phyloP scores from a whole-genome alignment of 257 asterid genomes.

The Linaria vulgaris region DNA sequence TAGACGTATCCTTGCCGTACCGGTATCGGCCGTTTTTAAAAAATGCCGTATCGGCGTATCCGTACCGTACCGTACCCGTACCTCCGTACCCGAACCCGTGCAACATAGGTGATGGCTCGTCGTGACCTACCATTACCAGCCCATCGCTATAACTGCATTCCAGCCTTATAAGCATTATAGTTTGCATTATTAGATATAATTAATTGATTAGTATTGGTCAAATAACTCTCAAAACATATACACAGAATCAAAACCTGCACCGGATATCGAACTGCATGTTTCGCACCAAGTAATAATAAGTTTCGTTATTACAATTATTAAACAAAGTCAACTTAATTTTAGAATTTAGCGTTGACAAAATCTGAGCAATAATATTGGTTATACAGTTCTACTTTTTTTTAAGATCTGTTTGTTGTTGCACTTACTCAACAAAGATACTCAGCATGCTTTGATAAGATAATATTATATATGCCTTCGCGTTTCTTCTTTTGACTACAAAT shows the following conservation, averaged over 20 bases:
- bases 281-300: not conserved
- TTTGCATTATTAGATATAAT: not conserved
- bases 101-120: too few relatives aligned
- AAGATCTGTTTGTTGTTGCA: too few relatives aligned
- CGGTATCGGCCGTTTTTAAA: too few relatives aligned
- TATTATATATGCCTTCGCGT: constrained; percentile 2
- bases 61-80: too few relatives aligned
- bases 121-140: too few relatives aligned
- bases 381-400: not conserved
- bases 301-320: constrained; percentile 4
- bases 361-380: not conserved
- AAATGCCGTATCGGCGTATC: too few relatives aligned
- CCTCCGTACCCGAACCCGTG: too few relatives aligned
- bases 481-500: not conserved
- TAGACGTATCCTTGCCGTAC: too few relatives aligned
- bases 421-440: not conserved
- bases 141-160: too few relatives aligned
- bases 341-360: constrained; percentile 23
- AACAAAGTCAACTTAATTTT: constrained; percentile 29
- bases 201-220: constrained; percentile 18
- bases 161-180: too few relatives aligned
- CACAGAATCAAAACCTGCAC: too few relatives aligned
- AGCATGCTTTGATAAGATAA: constrained; percentile 27
- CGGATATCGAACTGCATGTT: not conserved
- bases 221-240: not conserved